Evolutionary conservation across 1,139 yeast genomes (phyloP), one percentile per base, ranked within the genome.

Genomic region (Entelexis paramagnoliae): DNA sequence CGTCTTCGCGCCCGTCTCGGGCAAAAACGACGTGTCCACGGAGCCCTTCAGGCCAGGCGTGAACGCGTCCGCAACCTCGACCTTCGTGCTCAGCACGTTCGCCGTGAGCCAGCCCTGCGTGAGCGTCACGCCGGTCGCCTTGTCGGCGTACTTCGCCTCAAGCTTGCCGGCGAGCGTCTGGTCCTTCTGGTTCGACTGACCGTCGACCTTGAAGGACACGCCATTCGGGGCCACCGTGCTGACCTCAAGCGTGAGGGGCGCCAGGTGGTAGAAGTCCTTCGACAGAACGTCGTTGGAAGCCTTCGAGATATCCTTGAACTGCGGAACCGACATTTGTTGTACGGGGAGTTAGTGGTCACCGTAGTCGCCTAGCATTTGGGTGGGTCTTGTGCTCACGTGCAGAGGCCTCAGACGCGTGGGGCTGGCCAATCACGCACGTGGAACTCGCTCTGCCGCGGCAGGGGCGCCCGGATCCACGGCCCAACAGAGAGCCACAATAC

Each of bases 81-180:
- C 78, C 79, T 87, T 89, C 74, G 97, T 86, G 77, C 81, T 84
- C 68, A 91, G 76, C 61, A 84, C 78, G 72, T 91, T 91, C 71
- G 95, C 83, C 64, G 95, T 86, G 76, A 88, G 83, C 96, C 97
- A 89, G 66, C 96, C 95, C 76, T 91, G 97, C 63, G 96, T 87
- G 67, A 91, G 75, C 62, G 96, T 81, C 68, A 91, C 77, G 60
- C 97, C 97, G 60, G 94, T 77, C 59, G 89, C 78, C 78, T 88
- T 88, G 80, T 93, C 98, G 59, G 85, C 74, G 77, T 83, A 86
- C 77, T 86, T 87, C 65, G 95, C 86, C 73, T 91, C 97, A 57
- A 91, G 75, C 66, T 85, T 80, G 63, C 95, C 95, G 60, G 89
- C 81, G 64, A 93, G 80, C 64, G 91, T 75, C 68, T 85, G 83